phyloP scores from a whole-genome alignment of 75 land plant species.

The Cunninghamia lanceolata region DNA sequence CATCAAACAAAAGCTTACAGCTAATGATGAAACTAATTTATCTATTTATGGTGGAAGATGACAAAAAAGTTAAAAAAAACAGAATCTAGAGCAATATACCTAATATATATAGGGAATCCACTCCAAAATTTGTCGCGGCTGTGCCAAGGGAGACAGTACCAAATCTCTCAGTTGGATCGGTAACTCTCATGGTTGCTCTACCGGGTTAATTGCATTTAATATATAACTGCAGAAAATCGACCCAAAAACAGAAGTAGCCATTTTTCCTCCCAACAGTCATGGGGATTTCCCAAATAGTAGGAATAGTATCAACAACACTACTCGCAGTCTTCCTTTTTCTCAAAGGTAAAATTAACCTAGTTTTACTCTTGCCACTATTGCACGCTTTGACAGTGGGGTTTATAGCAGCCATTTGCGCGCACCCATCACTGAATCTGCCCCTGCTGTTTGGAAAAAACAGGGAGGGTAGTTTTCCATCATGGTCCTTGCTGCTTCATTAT shows the following conservation, averaged over 20 bases:
- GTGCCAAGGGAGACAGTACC: too few relatives aligned
- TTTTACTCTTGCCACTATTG: conserved; percentile 38
- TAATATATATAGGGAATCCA: too few relatives aligned
- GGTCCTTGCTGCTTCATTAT: conserved; percentile 55
- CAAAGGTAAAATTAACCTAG: neutral
- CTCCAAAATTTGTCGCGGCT: too few relatives aligned
- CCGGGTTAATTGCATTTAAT: too few relatives aligned
- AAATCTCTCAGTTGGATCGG: neutral
- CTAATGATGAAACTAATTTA: too few relatives aligned
- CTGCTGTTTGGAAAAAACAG: conserved; percentile 52
- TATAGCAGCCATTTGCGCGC: conserved; percentile 54
- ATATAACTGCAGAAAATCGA: neutral
- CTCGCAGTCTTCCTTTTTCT: neutral
- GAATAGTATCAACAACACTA: neutral
- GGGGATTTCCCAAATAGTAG: conserved; percentile 10
- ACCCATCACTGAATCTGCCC: conserved; percentile 60
- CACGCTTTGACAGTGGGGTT: conserved; percentile 55
- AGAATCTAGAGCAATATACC: too few relatives aligned
- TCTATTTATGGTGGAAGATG: too few relatives aligned
- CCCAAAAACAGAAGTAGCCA: neutral
- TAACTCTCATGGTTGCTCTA: neutral
- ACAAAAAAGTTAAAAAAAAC: too few relatives aligned
- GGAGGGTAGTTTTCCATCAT: conserved; percentile 69
- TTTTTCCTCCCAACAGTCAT: neutral
- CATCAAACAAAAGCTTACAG: too few relatives aligned